Evolutionary conservation across 1,139 yeast genomes (phyloP).

Genomic region (Yamadazyma oceani): DNA sequence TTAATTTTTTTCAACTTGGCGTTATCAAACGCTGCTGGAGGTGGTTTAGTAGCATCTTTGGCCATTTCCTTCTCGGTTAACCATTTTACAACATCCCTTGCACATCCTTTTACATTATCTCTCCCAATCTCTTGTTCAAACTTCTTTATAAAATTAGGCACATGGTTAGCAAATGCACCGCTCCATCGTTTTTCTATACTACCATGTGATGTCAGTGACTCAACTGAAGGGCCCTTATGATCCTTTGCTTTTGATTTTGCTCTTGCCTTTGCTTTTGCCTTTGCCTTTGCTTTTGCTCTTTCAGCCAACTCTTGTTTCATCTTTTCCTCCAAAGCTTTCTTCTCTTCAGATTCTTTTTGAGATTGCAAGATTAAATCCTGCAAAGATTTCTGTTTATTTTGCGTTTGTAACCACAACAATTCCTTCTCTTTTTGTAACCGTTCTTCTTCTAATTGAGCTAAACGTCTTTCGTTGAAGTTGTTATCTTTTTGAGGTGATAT

Average conservation of each 20-base stretch:
- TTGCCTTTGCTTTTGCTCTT: conserved; percentile 12
- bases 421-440: conserved; percentile 34
- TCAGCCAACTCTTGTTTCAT: conserved; percentile 13
- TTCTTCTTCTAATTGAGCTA: conserved; percentile 38
- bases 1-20: conserved; percentile 71
- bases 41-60: conserved; percentile 34
- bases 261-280: conserved; percentile 14
- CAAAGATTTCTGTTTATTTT: conserved; percentile 34
- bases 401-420: conserved; percentile 29
- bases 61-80: conserved; percentile 66
- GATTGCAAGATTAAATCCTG: conserved; percentile 39
- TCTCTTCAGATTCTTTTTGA: conserved; percentile 29
- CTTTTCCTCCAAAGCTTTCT: conserved; percentile 14
- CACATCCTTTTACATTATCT: conserved; percentile 73
- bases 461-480: conserved; percentile 15
- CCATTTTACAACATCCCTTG: conserved; percentile 69
- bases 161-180: conserved; percentile 64
- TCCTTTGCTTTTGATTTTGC: conserved; percentile 16
- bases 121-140: conserved; percentile 68
- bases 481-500: conserved; percentile 4
- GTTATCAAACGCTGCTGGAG: conserved; percentile 59
- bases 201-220: too few species aligned
- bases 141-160: conserved; percentile 76
- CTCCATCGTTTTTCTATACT: conserved; percentile 52
- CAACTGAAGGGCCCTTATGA: too few species aligned